Conservation (phyloP, 2,329 filamentous ascomycete genomes). For the Dryadomyces quercivorus region DNA sequence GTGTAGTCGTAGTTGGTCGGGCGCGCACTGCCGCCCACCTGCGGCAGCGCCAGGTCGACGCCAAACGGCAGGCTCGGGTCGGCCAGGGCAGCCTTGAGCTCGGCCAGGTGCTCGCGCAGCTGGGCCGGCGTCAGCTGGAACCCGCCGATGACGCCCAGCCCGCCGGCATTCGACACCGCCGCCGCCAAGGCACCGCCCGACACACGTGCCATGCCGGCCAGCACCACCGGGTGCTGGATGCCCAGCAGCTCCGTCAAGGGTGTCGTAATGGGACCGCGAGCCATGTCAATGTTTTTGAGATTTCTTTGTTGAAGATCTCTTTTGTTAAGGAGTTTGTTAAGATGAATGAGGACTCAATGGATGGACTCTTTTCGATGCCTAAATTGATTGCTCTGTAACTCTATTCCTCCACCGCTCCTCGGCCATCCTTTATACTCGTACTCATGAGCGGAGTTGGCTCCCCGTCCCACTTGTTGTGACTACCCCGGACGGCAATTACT, state of each 20-base stretch:
- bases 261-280: slow-evolving; percentile 47
- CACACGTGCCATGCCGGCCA: slow-evolving; percentile 87
- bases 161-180: slow-evolving; percentile 79
- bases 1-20: slow-evolving; percentile 97
- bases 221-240: slow-evolving; percentile 79
- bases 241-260: slow-evolving; percentile 67
- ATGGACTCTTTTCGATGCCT: too few relatives aligned
- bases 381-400: too few relatives aligned
- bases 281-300: too few relatives aligned
- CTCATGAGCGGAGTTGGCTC: too few relatives aligned
- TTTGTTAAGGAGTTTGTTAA: too few relatives aligned
- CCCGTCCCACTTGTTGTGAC: too few relatives aligned
- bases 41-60: slow-evolving; percentile 81
- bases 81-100: slow-evolving; percentile 65
- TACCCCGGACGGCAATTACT: too few relatives aligned
- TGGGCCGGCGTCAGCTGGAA: slow-evolving; percentile 62
- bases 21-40: slow-evolving; percentile 71
- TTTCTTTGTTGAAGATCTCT: too few relatives aligned
- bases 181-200: slow-evolving; percentile 69
- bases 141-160: slow-evolving; percentile 64
- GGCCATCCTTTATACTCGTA: too few relatives aligned
- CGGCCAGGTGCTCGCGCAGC: slow-evolving; percentile 68
- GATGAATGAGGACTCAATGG: too few relatives aligned
- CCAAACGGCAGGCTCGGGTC: slow-evolving; percentile 69
- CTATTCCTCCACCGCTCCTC: too few relatives aligned